Conservation (phyloP, 768 basidiomycete species). For the Mycena amicta region DNA sequence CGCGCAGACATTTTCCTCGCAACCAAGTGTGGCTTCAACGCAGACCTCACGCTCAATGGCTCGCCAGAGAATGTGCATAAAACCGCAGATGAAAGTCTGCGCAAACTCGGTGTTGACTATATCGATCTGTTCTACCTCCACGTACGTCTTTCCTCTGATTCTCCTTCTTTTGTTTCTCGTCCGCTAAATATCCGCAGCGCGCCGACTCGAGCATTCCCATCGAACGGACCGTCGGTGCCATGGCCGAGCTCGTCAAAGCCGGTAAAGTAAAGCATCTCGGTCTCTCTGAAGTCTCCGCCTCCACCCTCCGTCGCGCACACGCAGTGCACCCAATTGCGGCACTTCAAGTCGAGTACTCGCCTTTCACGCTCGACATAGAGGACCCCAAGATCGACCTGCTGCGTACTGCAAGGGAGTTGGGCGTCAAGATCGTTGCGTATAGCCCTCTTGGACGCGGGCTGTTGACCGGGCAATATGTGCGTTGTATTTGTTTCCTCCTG, state of each 20-base stretch:
- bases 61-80: slow-evolving; percentile 32
- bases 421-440: slow-evolving; percentile 40
- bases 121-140: slow-evolving; percentile 37
- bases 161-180: not conserved
- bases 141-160: not conserved
- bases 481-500: slow-evolving; percentile 5
- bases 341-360: slow-evolving; percentile 39
- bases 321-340: slow-evolving; percentile 36
- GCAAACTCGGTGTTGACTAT: slow-evolving; percentile 30
- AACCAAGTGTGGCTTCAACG: slow-evolving; percentile 46
- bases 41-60: slow-evolving; percentile 22
- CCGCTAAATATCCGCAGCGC: slow-evolving; percentile 1
- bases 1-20: slow-evolving; percentile 49
- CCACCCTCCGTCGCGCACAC: slow-evolving; percentile 36
- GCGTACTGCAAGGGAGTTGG: slow-evolving; percentile 33
- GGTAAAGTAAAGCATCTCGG: slow-evolving; percentile 40
- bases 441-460: slow-evolving; percentile 42
- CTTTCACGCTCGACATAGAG: slow-evolving; percentile 30
- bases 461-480: slow-evolving; percentile 38
- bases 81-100: slow-evolving; percentile 31
- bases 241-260: slow-evolving; percentile 17
- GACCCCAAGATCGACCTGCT: slow-evolving; percentile 28
- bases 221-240: slow-evolving; percentile 20
- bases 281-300: slow-evolving; percentile 37
- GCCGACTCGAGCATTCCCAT: slow-evolving; percentile 13